Evolutionary conservation across 2,329 filamentous ascomycete genomes (phyloP), one percentile per base, ranked within the genome.

Genomic region (Sclerotinia borealis): DNA sequence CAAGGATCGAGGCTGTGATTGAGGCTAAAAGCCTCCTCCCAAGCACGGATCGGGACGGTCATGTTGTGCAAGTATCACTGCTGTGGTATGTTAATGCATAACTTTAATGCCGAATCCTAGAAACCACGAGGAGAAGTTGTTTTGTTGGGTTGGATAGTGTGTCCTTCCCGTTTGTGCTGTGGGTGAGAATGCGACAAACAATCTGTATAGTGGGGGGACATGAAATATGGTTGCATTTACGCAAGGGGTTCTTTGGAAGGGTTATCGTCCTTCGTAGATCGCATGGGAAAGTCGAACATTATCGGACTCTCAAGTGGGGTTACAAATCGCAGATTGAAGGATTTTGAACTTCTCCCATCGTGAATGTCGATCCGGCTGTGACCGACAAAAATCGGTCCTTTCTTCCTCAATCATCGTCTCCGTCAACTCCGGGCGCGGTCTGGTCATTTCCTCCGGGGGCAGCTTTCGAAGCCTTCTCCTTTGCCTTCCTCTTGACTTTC

Each of bases 401-500:
- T 48, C 25, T 22, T 48, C 50, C 31, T 63, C 60, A 63, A 22
- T 49, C 60, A 63, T 34, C 34, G n/a, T 31, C 60, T 63, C 51
- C 43, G 22, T 48, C 37, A 45, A 45, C 61, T 51, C 55, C 54
- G 36, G 45, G 36, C 27, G 36, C 37, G 15, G 22, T 36, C 19
- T 54, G 56, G 15, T 49, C 4, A 43, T n/a, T 34, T 39, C 45
- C 48, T 31, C 62, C 54, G 11, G 29, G 10, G 10, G 55, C 72
- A 71, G 74, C 68, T 69, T 84, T 86, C 75, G 78, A 78, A 69
- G 81, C 81, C 72, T 79, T 84, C 66, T 80, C 83, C 75, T 87
- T 87, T 49, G 80, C 78, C 69, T 80, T 79, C 70, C 80, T 78
- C 73, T 84, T 83, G 65, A 86, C 68, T 76, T 87, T 86, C 77